phyloP scores from a whole-genome alignment of 306 rosid genomes.

The Purshia tridentata region DNA sequence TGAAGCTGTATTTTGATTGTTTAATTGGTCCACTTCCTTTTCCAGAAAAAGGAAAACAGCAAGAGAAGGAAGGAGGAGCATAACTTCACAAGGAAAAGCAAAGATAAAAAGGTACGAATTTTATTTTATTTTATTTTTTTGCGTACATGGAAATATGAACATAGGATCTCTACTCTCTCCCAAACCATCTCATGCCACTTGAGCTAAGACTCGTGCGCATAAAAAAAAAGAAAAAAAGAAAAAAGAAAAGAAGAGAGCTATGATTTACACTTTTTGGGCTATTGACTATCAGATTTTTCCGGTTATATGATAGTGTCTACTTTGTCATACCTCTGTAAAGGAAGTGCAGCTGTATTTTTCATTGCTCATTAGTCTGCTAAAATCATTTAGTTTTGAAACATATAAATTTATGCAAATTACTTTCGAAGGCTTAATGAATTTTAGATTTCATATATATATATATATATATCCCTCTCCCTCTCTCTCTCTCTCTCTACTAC shows the following conservation, averaged over 20 bases:
- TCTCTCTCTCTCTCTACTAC: too few species aligned
- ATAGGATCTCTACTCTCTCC: not conserved
- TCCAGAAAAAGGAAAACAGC: constrained; percentile 93
- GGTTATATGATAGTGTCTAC: not conserved
- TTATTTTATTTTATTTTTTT: constrained; percentile 5
- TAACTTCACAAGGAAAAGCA: constrained; percentile 68
- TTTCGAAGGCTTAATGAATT: too few species aligned
- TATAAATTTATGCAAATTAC: not conserved
- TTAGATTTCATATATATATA: too few species aligned
- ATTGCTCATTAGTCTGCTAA: not conserved
- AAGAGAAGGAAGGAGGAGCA: constrained; percentile 96
- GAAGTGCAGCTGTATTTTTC: not conserved
- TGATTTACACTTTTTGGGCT: not conserved
- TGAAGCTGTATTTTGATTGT: not conserved
- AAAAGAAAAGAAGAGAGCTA: too few species aligned
- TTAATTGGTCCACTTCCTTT: constrained; percentile 22
- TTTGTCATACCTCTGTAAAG: not conserved
- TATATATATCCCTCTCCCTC: too few species aligned
- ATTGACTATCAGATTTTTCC: not conserved
- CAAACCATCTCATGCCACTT: not conserved
- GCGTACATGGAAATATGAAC: not conserved
- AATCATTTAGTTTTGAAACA: not conserved
- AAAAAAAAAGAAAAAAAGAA: too few species aligned
- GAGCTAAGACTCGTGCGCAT: not conserved
- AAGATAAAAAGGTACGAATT: constrained; percentile 79